phyloP scores from a whole-genome alignment of 805 yeast species.

The Starmera caribaea region DNA sequence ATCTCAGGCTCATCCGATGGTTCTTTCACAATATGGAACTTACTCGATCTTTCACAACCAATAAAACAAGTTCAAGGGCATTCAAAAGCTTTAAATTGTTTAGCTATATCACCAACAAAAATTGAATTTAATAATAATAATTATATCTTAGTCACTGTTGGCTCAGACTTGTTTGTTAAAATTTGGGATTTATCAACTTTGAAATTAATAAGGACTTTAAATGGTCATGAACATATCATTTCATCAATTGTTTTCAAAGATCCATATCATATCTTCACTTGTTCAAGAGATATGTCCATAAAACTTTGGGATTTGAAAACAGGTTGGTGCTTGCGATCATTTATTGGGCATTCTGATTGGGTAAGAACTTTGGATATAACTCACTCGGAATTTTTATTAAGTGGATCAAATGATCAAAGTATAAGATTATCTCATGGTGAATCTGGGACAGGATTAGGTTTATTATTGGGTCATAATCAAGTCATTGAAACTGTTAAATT shows the following conservation, averaged over 20 bases:
- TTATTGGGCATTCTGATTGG: slow-evolving; percentile 86
- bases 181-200: slow-evolving; percentile 58
- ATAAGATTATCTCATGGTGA: slow-evolving; percentile 56
- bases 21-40: slow-evolving; percentile 61
- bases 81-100: slow-evolving; percentile 52
- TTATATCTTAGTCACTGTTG: slow-evolving; percentile 34
- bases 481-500: slow-evolving; percentile 70
- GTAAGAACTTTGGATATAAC: slow-evolving; percentile 53
- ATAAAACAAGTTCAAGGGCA: slow-evolving; percentile 64
- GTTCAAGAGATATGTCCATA: slow-evolving; percentile 54
- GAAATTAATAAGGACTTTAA: slow-evolving; percentile 48
- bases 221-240: slow-evolving; percentile 85
- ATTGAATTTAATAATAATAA: slow-evolving; percentile 12
- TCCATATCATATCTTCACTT: slow-evolving; percentile 42
- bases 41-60: slow-evolving; percentile 48
- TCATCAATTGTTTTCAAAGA: slow-evolving; percentile 51
- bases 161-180: slow-evolving; percentile 47
- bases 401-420: slow-evolving; percentile 75
- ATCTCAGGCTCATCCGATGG: slow-evolving; percentile 64
- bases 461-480: slow-evolving; percentile 70
- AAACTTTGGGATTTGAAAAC: slow-evolving; percentile 57
- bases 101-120: slow-evolving; percentile 44
- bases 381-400: slow-evolving; percentile 48
- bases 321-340: slow-evolving; percentile 59
- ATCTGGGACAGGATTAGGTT: slow-evolving; percentile 57